phyloP scores from a whole-genome alignment of 2,329 filamentous ascomycete genomes.

The Tolypocladium album region DNA sequence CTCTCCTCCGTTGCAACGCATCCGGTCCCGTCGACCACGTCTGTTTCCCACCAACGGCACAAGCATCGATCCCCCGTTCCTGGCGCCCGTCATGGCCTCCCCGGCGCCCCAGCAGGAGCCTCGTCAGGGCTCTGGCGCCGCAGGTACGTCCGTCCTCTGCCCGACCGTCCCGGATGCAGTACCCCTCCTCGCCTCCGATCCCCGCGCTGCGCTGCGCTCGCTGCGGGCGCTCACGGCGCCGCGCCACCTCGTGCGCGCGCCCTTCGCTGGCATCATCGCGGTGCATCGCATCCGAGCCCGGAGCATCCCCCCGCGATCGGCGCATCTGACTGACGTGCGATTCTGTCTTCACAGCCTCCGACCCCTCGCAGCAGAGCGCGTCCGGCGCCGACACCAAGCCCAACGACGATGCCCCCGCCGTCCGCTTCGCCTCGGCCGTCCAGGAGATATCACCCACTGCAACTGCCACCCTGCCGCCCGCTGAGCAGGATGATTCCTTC shows the following conservation, averaged over 20 bases:
- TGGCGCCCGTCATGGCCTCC: constrained; percentile 3
- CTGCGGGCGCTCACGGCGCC: background rate
- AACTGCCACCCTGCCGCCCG: constrained; percentile 25
- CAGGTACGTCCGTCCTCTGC: constrained; percentile 4
- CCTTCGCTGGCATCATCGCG: background rate
- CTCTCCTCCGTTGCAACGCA: background rate
- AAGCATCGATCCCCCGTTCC: background rate
- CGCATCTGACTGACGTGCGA: background rate
- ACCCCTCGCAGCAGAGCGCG: background rate
- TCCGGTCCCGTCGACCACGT: background rate
- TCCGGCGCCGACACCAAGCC: constrained; percentile 8
- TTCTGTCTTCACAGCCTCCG: background rate
- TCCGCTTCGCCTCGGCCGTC: constrained; percentile 62
- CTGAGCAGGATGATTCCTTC: constrained; percentile 17
- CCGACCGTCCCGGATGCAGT: constrained; percentile 5
- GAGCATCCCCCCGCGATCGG: background rate
- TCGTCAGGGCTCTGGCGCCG: constrained; percentile 5
- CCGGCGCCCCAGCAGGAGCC: constrained; percentile 4
- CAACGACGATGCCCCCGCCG: constrained; percentile 30
- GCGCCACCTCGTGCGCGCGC: background rate
- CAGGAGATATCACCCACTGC: constrained; percentile 50
- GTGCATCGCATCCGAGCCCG: background rate
- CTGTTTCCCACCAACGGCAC: background rate
- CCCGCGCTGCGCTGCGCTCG: background rate
- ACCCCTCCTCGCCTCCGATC: background rate